A percentile compares a stretch with the other conserved stretches of the same genome.
Conservation (phyloP, 1,284 basidiomycete genomes). For the Agaricales sp. region DNA sequence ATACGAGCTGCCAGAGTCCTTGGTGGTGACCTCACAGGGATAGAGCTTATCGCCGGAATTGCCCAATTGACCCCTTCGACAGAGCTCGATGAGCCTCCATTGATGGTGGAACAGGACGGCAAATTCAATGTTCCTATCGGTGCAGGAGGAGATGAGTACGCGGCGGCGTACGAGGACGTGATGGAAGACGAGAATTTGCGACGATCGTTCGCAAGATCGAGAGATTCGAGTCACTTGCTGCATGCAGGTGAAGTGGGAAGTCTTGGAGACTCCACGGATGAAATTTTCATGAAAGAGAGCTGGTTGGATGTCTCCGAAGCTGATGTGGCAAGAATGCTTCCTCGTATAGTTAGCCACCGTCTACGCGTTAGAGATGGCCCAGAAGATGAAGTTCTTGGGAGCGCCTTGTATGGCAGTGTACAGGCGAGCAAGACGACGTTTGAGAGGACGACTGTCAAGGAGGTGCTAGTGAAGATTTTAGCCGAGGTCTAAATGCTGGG, state of each 20-base stretch:
- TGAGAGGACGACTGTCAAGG: conserved; percentile 39
- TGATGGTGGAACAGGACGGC: neutral
- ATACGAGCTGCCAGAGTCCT: conserved; percentile 55
- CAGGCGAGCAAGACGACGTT: conserved; percentile 14
- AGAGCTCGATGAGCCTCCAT: neutral
- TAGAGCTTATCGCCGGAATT: conserved; percentile 29
- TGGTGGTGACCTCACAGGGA: conserved; percentile 42
- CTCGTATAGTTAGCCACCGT: conserved; percentile 61
- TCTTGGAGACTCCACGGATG: neutral
- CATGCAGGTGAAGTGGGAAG: conserved; percentile 5
- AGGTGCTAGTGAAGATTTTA: conserved; percentile 45
- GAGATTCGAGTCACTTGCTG: neutral
- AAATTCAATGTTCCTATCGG: neutral
- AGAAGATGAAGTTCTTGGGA: conserved; percentile 54
- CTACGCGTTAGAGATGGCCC: conserved; percentile 56
- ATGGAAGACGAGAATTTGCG: neutral
- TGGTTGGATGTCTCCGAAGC: conserved; percentile 55
- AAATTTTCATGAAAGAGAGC: neutral
- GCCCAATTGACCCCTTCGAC: no score
- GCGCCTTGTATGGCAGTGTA: conserved; percentile 43
- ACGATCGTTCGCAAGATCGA: neutral
- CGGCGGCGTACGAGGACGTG: conserved; percentile 3
- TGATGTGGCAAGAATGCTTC: conserved; percentile 59
- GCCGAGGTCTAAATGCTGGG: conserved; percentile 30
- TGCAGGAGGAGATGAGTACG: neutral